Evolutionary conservation across 2,329 filamentous ascomycete genomes (phyloP).

Genomic region (Hirsutella minnesotensis): DNA sequence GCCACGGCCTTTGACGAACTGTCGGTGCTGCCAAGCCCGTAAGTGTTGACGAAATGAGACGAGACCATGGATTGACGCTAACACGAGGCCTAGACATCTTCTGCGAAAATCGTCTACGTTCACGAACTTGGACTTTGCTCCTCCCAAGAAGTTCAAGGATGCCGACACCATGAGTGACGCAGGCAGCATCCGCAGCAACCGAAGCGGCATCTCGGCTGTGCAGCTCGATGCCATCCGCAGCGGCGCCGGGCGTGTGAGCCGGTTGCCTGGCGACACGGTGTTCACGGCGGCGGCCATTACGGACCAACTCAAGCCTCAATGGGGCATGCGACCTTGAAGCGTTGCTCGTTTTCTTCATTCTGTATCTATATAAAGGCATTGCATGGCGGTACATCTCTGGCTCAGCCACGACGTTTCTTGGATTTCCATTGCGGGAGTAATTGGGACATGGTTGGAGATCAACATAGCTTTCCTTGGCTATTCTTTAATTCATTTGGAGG

Average conservation of each 20-base stretch:
- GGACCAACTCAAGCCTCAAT: conserved; percentile 47
- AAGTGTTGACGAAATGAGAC: conserved; percentile 34
- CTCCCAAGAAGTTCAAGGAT: conserved; percentile 62
- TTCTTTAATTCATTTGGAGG: not conserved
- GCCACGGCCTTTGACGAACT: conserved; percentile 81
- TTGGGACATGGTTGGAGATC: conserved; percentile 1
- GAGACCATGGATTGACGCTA: conserved; percentile 1
- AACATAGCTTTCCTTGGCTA: not conserved
- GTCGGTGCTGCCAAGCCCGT: conserved; percentile 76
- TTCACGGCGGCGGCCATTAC: conserved; percentile 61
- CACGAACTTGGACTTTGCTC: conserved; percentile 69
- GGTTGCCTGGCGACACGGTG: conserved; percentile 69
- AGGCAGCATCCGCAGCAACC: conserved; percentile 54
- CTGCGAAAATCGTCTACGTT: conserved; percentile 70
- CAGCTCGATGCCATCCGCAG: conserved; percentile 62
- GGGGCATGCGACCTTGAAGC: conserved; percentile 37
- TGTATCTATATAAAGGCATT: not conserved
- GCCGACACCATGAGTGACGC: conserved; percentile 49
- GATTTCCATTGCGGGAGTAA: conserved; percentile 3
- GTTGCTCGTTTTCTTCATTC: not conserved
- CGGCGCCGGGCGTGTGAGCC: conserved; percentile 78
- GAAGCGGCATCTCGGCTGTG: conserved; percentile 58
- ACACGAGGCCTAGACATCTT: conserved; percentile 39
- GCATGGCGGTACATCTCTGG: conserved; percentile 2
- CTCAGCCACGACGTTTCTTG: not conserved